Percentiles rank a stretch among this genome's conserved stretches.
phyloP scores from a whole-genome alignment of 2,329 filamentous ascomycete species.

The Fusarium dlaminii region DNA sequence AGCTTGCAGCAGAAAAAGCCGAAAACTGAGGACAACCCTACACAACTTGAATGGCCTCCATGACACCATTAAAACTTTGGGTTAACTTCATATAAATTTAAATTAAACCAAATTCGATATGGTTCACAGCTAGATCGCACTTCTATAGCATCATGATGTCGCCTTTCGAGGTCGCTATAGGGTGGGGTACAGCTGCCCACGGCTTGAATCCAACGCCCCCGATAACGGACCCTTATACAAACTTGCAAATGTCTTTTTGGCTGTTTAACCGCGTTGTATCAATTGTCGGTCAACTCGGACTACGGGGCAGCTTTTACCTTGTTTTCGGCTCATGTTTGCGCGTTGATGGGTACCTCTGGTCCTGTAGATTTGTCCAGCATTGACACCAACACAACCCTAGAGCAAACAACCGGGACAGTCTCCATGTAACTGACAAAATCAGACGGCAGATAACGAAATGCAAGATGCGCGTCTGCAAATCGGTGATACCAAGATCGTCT shows the following conservation, averaged over 20 bases:
- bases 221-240: neutral
- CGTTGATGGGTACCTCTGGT: too few relatives aligned
- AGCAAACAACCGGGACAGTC: neutral
- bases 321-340: neutral
- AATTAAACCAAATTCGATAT: too few relatives aligned
- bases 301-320: neutral
- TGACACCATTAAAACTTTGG: neutral
- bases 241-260: too few relatives aligned
- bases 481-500: neutral
- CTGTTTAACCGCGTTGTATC: neutral
- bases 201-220: neutral
- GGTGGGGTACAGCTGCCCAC: neutral
- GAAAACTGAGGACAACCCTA: neutral
- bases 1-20: neutral
- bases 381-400: neutral
- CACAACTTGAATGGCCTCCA: neutral
- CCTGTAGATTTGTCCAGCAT: neutral
- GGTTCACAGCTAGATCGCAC: neutral
- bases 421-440: neutral
- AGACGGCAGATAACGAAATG: neutral
- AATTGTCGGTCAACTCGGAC: fast-evolving
- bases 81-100: too few relatives aligned
- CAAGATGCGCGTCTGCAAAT: neutral
- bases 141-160: neutral
- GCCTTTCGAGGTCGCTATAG: neutral